These are phyloP conservation scores for Fusarium sp. DNA, from an alignment of 2,329 filamentous ascomycete genomes.

Conservation along the genomic window DNA sequence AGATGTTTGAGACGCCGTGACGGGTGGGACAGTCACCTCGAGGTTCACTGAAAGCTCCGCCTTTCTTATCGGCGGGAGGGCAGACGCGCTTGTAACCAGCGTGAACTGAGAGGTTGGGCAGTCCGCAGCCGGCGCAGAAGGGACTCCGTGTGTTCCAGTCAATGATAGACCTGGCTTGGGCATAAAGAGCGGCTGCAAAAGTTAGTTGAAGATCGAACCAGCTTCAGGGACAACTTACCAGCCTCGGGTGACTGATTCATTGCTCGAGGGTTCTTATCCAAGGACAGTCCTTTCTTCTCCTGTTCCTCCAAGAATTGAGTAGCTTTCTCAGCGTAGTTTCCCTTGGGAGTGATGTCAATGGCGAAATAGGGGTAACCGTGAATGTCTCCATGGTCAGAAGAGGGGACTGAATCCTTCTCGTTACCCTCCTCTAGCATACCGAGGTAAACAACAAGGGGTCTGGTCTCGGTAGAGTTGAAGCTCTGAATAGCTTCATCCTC, in stretches of 20 bases:
- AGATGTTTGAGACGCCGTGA: slow-evolving; percentile 87
- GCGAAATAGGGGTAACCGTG: slow-evolving; percentile 88
- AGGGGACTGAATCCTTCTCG: slow-evolving; percentile 46
- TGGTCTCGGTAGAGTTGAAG: slow-evolving; percentile 77
- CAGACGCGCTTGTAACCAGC: slow-evolving; percentile 85
- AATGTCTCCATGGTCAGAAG: slow-evolving; percentile 72
- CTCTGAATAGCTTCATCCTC: slow-evolving; percentile 79
- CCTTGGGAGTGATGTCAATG: slow-evolving; percentile 84
- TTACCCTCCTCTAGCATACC: slow-evolving; percentile 79
- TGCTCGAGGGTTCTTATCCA: slow-evolving; percentile 74
- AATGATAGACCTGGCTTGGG: slow-evolving; percentile 85
- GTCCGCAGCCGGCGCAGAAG: slow-evolving; percentile 91
- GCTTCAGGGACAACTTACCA: slow-evolving; percentile 58
- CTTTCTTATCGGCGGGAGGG: slow-evolving; percentile 73
- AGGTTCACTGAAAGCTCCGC: slow-evolving; percentile 58
- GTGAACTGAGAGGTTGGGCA: slow-evolving; percentile 81
- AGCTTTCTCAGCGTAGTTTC: slow-evolving; percentile 70
- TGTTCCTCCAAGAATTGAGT: slow-evolving; percentile 57
- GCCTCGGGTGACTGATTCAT: slow-evolving; percentile 70
- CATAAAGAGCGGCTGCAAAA: slow-evolving; percentile 82
- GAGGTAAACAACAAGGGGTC: slow-evolving; percentile 83
- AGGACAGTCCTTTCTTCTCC: slow-evolving; percentile 69
- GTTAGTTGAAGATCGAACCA: slow-evolving; percentile 10
- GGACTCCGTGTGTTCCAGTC: slow-evolving; percentile 96
- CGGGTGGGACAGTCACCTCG: slow-evolving; percentile 83